phyloP scores from a whole-genome alignment of 768 basidiomycete genomes.

The Daedaleopsis nitida region DNA sequence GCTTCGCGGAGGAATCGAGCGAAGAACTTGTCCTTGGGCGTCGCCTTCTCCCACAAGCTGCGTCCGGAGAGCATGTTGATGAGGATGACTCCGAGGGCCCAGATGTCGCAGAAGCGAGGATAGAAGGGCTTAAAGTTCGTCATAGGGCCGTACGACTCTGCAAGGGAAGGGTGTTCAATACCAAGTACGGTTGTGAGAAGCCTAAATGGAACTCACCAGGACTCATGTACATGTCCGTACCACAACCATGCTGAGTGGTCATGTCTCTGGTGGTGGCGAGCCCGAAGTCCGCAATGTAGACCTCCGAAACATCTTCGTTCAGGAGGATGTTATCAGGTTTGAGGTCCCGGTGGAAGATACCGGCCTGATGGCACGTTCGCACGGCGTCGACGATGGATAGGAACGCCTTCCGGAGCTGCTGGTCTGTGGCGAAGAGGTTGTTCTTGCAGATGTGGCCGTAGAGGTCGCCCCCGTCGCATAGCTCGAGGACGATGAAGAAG shows the following conservation, averaged over 20 bases:
- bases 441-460: constrained; percentile 44
- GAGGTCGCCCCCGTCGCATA: constrained; percentile 44
- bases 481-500: constrained; percentile 69
- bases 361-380: constrained; percentile 48
- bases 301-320: constrained; percentile 39
- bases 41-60: constrained; percentile 55
- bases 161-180: no score
- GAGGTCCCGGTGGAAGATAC: constrained; percentile 94
- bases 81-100: constrained; percentile 80
- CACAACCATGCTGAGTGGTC: constrained; percentile 23
- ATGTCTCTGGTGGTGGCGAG: constrained; percentile 24
- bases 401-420: constrained; percentile 33
- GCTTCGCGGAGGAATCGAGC: constrained; percentile 45
- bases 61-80: constrained; percentile 76
- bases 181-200: not conserved
- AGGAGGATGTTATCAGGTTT: constrained; percentile 96
- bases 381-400: constrained; percentile 56
- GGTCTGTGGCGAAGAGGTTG: constrained; percentile 32
- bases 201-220: constrained; percentile 20
- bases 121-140: constrained; percentile 51
- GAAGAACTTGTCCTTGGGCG: constrained; percentile 50
- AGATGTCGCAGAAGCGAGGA: constrained; percentile 67
- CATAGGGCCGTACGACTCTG: constrained; percentile 40
- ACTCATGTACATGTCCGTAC: constrained; percentile 27
- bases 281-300: constrained; percentile 50